phyloP scores from a whole-genome alignment of 2,329 filamentous ascomycete genomes.

The Arthrobotrys iridis region DNA sequence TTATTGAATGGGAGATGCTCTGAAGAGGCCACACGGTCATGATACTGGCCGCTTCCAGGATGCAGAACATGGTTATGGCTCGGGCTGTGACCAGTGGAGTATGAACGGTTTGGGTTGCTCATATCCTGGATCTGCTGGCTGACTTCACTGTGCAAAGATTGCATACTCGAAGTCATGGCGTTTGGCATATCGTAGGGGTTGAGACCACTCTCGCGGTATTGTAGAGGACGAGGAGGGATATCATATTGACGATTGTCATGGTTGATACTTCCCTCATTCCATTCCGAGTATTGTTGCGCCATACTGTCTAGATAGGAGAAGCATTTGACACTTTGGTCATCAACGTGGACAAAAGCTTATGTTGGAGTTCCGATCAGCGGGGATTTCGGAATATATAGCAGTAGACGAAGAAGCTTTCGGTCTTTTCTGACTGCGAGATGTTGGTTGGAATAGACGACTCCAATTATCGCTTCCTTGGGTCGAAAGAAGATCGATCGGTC shows the following conservation, averaged over 20 bases:
- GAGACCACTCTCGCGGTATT: constrained; percentile 37
- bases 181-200: constrained; percentile 31
- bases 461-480: background rate
- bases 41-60: constrained; percentile 6
- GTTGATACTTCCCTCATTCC: constrained; percentile 30
- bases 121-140: constrained; percentile 49
- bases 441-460: constrained; percentile 7
- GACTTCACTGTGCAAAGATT: constrained; percentile 45
- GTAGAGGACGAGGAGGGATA: constrained; percentile 41
- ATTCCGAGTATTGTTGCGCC: constrained; percentile 46
- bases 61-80: background rate
- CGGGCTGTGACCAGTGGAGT: background rate
- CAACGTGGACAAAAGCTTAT: constrained; percentile 54
- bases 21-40: constrained; percentile 29
- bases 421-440: background rate
- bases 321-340: background rate
- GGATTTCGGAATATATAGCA: constrained; percentile 40
- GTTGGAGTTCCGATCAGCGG: constrained; percentile 31
- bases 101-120: constrained; percentile 21
- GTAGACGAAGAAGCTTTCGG: background rate
- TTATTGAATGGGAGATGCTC: constrained; percentile 18
- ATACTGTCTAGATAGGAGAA: constrained; percentile 14
- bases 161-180: constrained; percentile 34
- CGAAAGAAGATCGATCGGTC: background rate
- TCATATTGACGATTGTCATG: constrained; percentile 21